phyloP scores from a whole-genome alignment of 176 grass and related monocot genomes.

The Poa annua region DNA sequence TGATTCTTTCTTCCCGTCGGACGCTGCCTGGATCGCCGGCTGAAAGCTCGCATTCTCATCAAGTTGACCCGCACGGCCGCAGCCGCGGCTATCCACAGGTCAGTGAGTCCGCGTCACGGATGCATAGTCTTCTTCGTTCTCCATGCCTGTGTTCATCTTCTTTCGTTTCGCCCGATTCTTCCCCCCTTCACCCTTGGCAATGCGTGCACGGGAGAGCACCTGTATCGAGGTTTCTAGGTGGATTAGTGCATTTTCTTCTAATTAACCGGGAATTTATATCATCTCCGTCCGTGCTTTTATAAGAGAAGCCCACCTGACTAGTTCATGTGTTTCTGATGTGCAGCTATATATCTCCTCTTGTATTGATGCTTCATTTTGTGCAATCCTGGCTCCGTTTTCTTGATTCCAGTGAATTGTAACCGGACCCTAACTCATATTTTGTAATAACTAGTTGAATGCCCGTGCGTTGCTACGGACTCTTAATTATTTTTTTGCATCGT shows the following conservation, averaged over 20 bases:
- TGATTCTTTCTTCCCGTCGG: background rate
- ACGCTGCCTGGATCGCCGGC: slow-evolving; percentile 11
- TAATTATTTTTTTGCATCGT: too few relatives aligned
- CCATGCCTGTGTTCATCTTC: background rate
- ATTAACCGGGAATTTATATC: background rate
- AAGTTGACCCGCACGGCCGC: background rate
- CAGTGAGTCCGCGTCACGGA: background rate
- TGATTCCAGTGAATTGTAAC: background rate
- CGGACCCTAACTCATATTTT: slow-evolving; percentile 23
- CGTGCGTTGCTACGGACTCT: too few relatives aligned
- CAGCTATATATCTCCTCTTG: background rate
- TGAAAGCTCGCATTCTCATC: background rate
- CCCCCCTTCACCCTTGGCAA: background rate
- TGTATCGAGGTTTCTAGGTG: background rate
- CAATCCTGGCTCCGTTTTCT: background rate
- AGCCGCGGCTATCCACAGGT: background rate
- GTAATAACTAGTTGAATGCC: background rate
- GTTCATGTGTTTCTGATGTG: background rate
- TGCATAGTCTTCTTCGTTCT: background rate
- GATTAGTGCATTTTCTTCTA: background rate
- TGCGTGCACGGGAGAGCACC: background rate
- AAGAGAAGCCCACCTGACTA: background rate
- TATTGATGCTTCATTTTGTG: background rate
- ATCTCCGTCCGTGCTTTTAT: background rate
- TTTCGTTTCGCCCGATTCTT: background rate